Base-by-base conservation (phyloP, 208 protist species). In the Trypanosoma boissoni region DNA sequence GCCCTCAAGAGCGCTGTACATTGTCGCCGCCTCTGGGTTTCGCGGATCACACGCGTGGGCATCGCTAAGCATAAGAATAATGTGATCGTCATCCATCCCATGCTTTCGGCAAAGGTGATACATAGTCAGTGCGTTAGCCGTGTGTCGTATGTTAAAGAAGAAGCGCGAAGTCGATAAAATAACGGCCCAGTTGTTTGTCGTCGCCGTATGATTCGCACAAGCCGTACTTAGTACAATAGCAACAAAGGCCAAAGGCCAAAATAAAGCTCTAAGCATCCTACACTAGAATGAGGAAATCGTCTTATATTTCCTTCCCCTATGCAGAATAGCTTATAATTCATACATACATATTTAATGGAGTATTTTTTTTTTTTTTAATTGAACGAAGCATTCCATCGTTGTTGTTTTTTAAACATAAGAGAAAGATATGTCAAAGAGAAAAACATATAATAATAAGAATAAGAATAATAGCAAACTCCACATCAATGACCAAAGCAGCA, bases 91-190 rank as follows among this genome's bases (percentile, higher is more conserved):
- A 31, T 97, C 95, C 48, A 98, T 96, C 61, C 97, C 97, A 52
- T 98, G 74, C 41, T 90, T 66, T 16, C 98, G 98, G 28, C 98
- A 88, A 0, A 92, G 79, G 69, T 95, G 80, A 68, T 99, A 99
- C 37, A 99, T 75, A 26, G 85, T 86, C 3, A 99, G 78, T 14
- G 96, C 89, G 66, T 99, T 99, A 48, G 97, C 81, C 6, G 94
- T 94, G 65, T 99, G 98, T 18, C 98, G 81, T 68, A 99, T 98
- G 78, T 99, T 99, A 83, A 98, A 98, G 81, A 97, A 98, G 64
- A 97, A 99, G 8, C 96, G 78, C 1, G 95, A 98, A 3, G 96
- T 97, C 21, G 78, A 83, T 7, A 99, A 92, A 36, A 98, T 81
- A 12, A 98, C 91, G 4, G 92, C 97, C 96, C 97, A 98, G 45